Conservation (phyloP, 805 yeast genomes). For the Candida suzukii region DNA sequence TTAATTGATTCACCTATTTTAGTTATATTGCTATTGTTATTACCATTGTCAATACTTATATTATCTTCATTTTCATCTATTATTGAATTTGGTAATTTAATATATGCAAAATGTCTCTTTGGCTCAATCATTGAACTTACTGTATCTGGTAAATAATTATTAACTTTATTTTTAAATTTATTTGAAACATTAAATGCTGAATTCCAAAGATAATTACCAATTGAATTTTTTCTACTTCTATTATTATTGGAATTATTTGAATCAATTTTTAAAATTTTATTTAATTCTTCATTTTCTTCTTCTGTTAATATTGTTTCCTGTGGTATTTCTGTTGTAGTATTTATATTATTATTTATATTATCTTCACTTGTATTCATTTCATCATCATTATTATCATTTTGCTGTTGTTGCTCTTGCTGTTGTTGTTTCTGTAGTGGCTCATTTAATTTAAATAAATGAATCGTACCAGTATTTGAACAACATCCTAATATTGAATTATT, state of each 20-base stretch:
- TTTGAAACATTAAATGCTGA: slow-evolving; percentile 6
- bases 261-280: not conserved
- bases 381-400: too few species aligned
- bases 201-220: slow-evolving; percentile 18
- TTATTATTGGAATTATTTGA: slow-evolving; percentile 1
- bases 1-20: slow-evolving; percentile 16
- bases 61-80: not conserved
- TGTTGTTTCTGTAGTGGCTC: not conserved
- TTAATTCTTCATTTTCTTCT: slow-evolving; percentile 3
- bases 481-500: slow-evolving; percentile 73
- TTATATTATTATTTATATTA: too few species aligned
- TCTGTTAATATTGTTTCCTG: not conserved
- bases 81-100: slow-evolving; percentile 51
- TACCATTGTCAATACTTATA: not conserved
- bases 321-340: not conserved
- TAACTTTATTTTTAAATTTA: slow-evolving; percentile 8
- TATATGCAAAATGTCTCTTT: slow-evolving; percentile 82
- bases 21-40: slow-evolving; percentile 8
- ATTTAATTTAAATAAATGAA: slow-evolving; percentile 61
- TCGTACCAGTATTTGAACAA: slow-evolving; percentile 83
- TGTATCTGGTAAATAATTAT: slow-evolving; percentile 59
- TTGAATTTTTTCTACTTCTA: not conserved
- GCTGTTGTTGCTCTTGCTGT: not conserved
- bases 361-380: not conserved
- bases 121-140: slow-evolving; percentile 84